Conservation (phyloP, 805 yeast species). For the Ogataea methylovora region DNA sequence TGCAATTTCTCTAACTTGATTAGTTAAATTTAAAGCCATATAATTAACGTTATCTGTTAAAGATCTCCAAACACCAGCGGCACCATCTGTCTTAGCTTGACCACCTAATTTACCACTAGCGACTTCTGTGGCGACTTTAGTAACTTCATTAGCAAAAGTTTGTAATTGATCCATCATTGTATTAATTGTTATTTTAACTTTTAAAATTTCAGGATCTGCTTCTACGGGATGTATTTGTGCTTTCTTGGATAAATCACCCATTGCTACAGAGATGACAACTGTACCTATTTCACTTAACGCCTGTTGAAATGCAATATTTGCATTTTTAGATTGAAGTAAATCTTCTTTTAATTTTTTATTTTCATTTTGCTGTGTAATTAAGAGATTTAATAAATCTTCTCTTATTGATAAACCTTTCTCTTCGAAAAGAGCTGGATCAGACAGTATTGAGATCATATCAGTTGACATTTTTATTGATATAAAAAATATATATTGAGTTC, state of each 20-base stretch:
- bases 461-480: not conserved
- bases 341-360: conserved; percentile 9
- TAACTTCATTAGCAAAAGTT: conserved; percentile 73
- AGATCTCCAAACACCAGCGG: conserved; percentile 83
- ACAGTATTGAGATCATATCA: conserved; percentile 12
- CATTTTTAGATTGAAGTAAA: conserved; percentile 20
- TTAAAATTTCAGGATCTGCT: conserved; percentile 70
- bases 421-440: conserved; percentile 16
- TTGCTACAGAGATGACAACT: conserved; percentile 81
- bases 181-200: conserved; percentile 75
- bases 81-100: conserved; percentile 77
- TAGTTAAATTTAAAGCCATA: conserved; percentile 82
- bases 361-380: conserved; percentile 9
- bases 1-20: conserved; percentile 83
- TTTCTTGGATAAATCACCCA: conserved; percentile 80
- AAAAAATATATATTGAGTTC: no score
- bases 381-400: conserved; percentile 8
- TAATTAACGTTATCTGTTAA: conserved; percentile 79
- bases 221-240: conserved; percentile 68
- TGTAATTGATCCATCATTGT: conserved; percentile 86
- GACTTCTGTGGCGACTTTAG: conserved; percentile 82
- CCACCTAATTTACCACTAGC: conserved; percentile 90
- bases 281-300: conserved; percentile 77
- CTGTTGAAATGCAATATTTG: conserved; percentile 64
- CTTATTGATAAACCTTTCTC: conserved; percentile 14